phyloP scores from a whole-genome alignment of 176 grass and related monocot genomes.

The Paspalum notatum region DNA sequence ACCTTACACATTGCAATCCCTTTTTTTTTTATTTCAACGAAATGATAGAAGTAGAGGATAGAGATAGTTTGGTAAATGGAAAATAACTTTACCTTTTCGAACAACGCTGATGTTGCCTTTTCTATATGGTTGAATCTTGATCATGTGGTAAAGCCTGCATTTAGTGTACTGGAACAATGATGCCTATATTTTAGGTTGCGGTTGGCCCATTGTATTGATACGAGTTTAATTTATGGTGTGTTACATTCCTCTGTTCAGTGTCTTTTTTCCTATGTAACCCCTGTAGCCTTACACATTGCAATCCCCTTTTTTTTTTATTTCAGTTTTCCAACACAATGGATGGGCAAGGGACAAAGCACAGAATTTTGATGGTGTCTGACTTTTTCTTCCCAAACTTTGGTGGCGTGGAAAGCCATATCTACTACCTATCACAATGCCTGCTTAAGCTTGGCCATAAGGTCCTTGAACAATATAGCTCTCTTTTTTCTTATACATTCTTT shows the following conservation, averaged over 20 bases:
- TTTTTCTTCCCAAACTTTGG: constrained; percentile 98
- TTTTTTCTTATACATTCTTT: constrained; percentile 14
- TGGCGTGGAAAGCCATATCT: constrained; percentile 92
- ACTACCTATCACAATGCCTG: constrained; percentile 88
- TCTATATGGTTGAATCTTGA: not conserved
- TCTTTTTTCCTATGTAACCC: not conserved
- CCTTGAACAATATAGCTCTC: not conserved
- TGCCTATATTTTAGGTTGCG: not conserved
- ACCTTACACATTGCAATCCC: not conserved
- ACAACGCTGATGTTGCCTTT: not conserved
- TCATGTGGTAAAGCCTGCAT: not conserved
- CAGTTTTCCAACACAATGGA: constrained; percentile 46
- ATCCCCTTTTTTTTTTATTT: constrained; percentile 4
- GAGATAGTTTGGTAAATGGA: not conserved
- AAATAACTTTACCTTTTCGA: not conserved
- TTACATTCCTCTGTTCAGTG: no score
- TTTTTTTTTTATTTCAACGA: constrained; percentile 13
- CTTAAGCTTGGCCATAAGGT: constrained; percentile 97
- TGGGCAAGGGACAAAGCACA: constrained; percentile 49
- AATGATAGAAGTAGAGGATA: not conserved
- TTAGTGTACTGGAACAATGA: not conserved
- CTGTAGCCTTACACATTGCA: not conserved
- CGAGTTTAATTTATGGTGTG: not conserved
- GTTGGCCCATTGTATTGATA: not conserved
- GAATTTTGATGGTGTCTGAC: constrained; percentile 90